Evolutionary conservation across 306 rosid genomes (phyloP).

Genomic region (Glycine tomentella): DNA sequence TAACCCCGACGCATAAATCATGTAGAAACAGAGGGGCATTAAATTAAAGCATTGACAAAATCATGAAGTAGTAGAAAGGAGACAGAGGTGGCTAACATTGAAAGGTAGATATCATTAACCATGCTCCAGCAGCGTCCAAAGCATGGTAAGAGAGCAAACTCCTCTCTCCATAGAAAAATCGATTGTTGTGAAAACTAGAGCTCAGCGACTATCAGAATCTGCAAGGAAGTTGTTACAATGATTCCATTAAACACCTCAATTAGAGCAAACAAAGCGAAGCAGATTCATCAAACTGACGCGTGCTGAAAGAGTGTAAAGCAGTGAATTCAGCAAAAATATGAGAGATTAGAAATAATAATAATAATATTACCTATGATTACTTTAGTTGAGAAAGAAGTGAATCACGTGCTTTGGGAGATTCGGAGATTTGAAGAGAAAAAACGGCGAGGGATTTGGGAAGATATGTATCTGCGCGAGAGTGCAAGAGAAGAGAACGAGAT

Average conservation of each 20-base stretch:
- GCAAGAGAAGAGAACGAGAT: slow-evolving; percentile 1
- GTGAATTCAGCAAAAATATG: background rate
- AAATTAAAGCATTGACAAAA: slow-evolving; percentile 9
- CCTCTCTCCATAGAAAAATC: too few relatives aligned
- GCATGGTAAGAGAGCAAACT: slow-evolving; percentile 41
- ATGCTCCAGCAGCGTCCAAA: slow-evolving; percentile 36
- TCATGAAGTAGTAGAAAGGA: background rate
- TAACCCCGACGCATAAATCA: slow-evolving; percentile 3
- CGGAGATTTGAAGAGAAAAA: slow-evolving; percentile 5
- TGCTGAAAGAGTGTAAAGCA: background rate
- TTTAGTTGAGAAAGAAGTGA: background rate
- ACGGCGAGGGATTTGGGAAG: background rate
- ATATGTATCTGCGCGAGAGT: background rate
- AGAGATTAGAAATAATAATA: background rate
- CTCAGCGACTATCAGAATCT: slow-evolving; percentile 41
- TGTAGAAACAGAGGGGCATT: slow-evolving; percentile 1
- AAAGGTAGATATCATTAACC: slow-evolving; percentile 36
- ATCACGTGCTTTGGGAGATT: background rate
- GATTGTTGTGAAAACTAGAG: background rate
- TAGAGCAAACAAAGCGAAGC: background rate
- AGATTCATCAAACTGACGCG: background rate
- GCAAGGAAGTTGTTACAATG: background rate
- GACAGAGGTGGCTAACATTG: slow-evolving; percentile 38
- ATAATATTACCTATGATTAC: background rate
- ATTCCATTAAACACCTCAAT: slow-evolving; percentile 1